Conservation (phyloP, 768 basidiomycete species). For the Rhizopogon sp. region DNA sequence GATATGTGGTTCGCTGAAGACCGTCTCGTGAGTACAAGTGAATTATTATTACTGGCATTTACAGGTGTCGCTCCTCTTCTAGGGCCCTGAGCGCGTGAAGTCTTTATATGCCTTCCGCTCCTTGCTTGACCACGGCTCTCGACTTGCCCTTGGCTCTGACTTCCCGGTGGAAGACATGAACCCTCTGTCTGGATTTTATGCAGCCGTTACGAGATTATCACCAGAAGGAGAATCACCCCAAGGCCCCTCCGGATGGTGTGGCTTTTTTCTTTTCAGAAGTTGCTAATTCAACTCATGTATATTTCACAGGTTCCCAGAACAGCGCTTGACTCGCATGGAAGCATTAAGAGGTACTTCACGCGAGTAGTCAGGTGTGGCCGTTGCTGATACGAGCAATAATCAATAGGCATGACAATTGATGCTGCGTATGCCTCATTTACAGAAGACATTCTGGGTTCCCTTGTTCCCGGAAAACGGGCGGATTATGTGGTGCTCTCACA, state of each 20-base stretch:
- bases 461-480: slow-evolving; percentile 73
- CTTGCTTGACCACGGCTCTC: slow-evolving; percentile 56
- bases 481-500: slow-evolving; percentile 83
- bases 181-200: slow-evolving; percentile 81
- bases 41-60: background rate
- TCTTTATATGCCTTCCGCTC: slow-evolving; percentile 84
- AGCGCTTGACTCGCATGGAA: slow-evolving; percentile 70
- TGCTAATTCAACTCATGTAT: background rate
- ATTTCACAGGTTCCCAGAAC: slow-evolving; percentile 68
- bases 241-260: slow-evolving; percentile 78
- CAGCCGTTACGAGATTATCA: slow-evolving; percentile 77
- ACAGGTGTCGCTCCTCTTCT: background rate
- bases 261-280: background rate
- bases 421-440: slow-evolving; percentile 86
- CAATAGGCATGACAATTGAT: slow-evolving; percentile 78
- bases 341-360: slow-evolving; percentile 59
- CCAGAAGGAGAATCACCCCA: slow-evolving; percentile 72
- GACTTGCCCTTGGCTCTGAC: slow-evolving; percentile 81
- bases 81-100: slow-evolving; percentile 84
- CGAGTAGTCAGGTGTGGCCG: background rate
- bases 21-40: slow-evolving; percentile 51
- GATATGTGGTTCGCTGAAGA: slow-evolving; percentile 91
- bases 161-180: slow-evolving; percentile 87
- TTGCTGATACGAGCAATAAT: background rate
- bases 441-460: slow-evolving; percentile 67